Percentiles rank a stretch among this genome's conserved stretches.
These are phyloP conservation scores for Thielaviopsis punctulata DNA, from an alignment of 2,329 filamentous ascomycete species.

Conservation along the genomic window DNA sequence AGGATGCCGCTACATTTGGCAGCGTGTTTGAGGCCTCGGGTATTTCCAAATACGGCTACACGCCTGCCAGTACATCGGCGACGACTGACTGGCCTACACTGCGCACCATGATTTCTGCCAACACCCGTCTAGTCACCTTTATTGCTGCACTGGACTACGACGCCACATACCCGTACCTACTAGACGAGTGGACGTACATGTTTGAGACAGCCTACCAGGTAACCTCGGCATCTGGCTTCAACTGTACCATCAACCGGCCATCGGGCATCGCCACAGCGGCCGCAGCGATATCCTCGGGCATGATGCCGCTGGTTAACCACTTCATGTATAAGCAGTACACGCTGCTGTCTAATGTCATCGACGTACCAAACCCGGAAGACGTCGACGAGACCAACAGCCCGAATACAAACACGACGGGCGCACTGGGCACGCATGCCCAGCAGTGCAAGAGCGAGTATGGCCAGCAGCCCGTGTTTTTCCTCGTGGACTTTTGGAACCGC, in stretches of 20 bases:
- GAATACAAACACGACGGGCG: slow-evolving; percentile 32
- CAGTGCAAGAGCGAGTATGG: slow-evolving; percentile 41
- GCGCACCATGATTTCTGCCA: slow-evolving; percentile 45
- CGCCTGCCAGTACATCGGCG: slow-evolving; percentile 27
- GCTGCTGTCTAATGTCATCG: slow-evolving; percentile 37
- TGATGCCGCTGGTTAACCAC: slow-evolving; percentile 64
- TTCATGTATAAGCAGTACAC: slow-evolving; percentile 43
- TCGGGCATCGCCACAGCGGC: slow-evolving; percentile 29
- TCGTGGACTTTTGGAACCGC: slow-evolving; percentile 67
- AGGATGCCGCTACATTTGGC: slow-evolving; percentile 36
- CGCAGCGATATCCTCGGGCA: slow-evolving; percentile 36
- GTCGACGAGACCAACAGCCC: slow-evolving; percentile 50
- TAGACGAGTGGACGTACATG: slow-evolving; percentile 46
- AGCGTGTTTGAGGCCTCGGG: slow-evolving; percentile 37
- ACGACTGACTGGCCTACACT: slow-evolving; percentile 50
- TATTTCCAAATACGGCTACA: slow-evolving; percentile 44
- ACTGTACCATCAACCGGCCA: slow-evolving; percentile 54
- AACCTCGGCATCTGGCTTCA: slow-evolving; percentile 44
- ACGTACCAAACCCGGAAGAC: slow-evolving; percentile 42
- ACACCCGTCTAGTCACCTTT: slow-evolving; percentile 51
- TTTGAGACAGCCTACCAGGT: slow-evolving; percentile 61
- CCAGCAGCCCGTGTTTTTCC: slow-evolving; percentile 49
- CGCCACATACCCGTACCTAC: slow-evolving; percentile 35
- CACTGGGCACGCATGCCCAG: slow-evolving; percentile 34
- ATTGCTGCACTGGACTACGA: slow-evolving; percentile 36